phyloP scores from a whole-genome alignment of 495 filamentous ascomycete genomes.

The Copromyces sp. region DNA sequence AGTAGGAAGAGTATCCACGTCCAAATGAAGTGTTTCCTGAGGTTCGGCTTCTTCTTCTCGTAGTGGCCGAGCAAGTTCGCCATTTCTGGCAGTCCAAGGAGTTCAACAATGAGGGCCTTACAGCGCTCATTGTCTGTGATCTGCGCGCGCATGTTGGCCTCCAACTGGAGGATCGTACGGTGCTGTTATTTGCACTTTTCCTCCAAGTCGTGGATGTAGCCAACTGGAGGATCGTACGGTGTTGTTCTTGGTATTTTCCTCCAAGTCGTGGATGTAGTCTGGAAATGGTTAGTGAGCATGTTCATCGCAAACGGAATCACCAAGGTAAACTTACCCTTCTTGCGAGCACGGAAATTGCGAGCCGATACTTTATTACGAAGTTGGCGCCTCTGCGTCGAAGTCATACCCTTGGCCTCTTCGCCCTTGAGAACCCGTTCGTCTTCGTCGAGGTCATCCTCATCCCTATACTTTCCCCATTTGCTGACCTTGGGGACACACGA shows the following conservation, averaged over 20 bases:
- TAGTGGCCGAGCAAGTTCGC: not conserved
- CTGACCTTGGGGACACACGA: not conserved
- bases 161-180: not conserved
- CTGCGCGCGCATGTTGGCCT: not conserved
- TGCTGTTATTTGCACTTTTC: not conserved
- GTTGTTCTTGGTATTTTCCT: not conserved
- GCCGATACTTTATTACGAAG: slow-evolving; percentile 97
- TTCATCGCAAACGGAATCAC: not conserved
- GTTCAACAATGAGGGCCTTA: not conserved
- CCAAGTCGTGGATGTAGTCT: not conserved
- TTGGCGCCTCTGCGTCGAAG: slow-evolving; percentile 86
- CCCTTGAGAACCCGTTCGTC: slow-evolving; percentile 88
- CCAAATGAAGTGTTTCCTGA: too few relatives aligned
- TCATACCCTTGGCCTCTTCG: slow-evolving; percentile 95
- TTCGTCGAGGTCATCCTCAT: slow-evolving; percentile 97
- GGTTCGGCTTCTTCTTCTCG: not conserved
- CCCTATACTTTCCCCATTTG: slow-evolving; percentile 20
- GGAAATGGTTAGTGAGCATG: not conserved
- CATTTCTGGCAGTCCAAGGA: not conserved
- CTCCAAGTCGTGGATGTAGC: not conserved
- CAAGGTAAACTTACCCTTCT: slow-evolving; percentile 64
- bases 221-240: not conserved
- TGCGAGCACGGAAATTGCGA: slow-evolving; percentile 84
- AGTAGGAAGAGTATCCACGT: too few relatives aligned
- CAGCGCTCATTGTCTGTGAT: not conserved